These are phyloP conservation scores for Ganoderma sinense DNA, from an alignment of 1,284 basidiomycete species.

Conservation along the genomic window DNA sequence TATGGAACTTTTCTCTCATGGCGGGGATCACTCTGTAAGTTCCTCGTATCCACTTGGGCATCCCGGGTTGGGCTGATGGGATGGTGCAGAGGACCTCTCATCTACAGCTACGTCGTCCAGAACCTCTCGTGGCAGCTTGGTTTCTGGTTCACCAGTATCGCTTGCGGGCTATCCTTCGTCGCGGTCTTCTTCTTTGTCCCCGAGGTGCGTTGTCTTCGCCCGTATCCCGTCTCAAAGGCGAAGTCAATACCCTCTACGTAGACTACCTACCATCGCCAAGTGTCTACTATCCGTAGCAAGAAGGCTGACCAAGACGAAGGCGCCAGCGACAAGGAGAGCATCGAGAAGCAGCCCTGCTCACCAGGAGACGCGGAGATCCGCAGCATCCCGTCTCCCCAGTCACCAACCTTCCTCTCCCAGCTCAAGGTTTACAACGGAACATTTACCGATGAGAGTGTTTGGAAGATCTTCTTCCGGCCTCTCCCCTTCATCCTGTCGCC, in stretches of 20 bases:
- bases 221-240: neutral
- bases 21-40: conserved; percentile 50
- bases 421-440: conserved; percentile 47
- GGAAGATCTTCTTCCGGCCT: conserved; percentile 47
- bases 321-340: conserved; percentile 15
- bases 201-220: conserved; percentile 43
- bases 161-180: conserved; percentile 45
- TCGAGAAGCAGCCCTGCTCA: neutral
- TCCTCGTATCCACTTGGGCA: conserved; percentile 1
- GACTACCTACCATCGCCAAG: neutral
- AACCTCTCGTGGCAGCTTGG: conserved; percentile 51
- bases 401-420: conserved; percentile 42
- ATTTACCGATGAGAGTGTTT: conserved; percentile 43
- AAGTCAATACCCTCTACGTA: neutral
- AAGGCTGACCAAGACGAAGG: conserved; percentile 14
- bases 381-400: neutral
- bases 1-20: conserved; percentile 53
- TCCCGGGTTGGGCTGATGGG: neutral
- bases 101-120: conserved; percentile 51
- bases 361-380: neutral
- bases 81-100: conserved; percentile 41
- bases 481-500: conserved; percentile 52
- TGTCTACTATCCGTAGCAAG: neutral
- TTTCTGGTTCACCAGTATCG: conserved; percentile 52
- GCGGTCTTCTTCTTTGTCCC: conserved; percentile 52